Evolutionary conservation across 768 basidiomycete species (phyloP).

Genomic region (Collybiopsis confluens): DNA sequence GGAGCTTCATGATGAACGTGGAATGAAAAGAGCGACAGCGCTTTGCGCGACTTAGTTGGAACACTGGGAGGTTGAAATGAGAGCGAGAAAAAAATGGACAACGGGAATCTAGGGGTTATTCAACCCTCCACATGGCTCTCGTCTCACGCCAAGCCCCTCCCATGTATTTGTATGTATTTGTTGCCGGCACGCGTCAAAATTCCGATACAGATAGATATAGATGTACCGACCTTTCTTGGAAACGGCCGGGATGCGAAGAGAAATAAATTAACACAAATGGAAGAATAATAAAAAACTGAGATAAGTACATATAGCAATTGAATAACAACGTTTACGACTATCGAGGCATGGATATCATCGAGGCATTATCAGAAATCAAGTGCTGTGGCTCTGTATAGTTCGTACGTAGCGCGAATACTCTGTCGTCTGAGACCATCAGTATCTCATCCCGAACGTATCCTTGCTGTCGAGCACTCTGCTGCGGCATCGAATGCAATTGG

Average conservation of each 20-base stretch:
- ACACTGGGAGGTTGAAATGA: neutral
- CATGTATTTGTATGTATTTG: too few species aligned
- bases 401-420: constrained; percentile 67
- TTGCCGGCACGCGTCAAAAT: neutral
- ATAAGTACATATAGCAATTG: constrained; percentile 15
- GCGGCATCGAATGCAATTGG: constrained; percentile 31
- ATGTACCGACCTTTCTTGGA: too few species aligned
- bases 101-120: constrained; percentile 14
- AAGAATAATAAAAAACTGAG: neutral
- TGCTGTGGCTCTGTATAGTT: constrained; percentile 31
- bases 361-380: constrained; percentile 38
- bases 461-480: constrained; percentile 40
- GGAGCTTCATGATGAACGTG: constrained; percentile 39
- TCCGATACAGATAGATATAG: constrained; percentile 26
- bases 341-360: constrained; percentile 39
- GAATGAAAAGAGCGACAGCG: constrained; percentile 17
- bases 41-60: constrained; percentile 10
- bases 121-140: neutral
- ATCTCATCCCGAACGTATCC: constrained; percentile 74
- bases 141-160: neutral
- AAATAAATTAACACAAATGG: constrained; percentile 6
- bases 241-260: constrained; percentile 11
- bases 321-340: constrained; percentile 10
- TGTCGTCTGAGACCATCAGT: constrained; percentile 86
- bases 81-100: constrained; percentile 6